Evolutionary conservation across 495 filamentous ascomycete species (phyloP), one percentile per base, ranked within the genome.

Genomic region (Parathielavia appendiculata): DNA sequence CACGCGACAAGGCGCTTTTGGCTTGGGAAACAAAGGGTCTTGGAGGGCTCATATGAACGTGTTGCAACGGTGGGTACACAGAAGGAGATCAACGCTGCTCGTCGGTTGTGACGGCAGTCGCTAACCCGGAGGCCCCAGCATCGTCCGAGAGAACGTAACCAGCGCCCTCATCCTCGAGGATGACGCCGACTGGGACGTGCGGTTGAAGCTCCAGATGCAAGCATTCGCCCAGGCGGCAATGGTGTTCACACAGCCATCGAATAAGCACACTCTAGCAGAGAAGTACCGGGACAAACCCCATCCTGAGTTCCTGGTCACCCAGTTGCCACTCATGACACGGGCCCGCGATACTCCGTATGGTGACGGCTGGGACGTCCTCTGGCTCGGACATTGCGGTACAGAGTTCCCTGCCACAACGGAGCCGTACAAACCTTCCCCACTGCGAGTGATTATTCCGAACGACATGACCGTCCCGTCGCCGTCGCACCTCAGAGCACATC

Each of bases 311-410:
- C 46, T 35, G 4, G 12, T 63, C 11, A 11, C 23, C 0, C 30
- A 51, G 5, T 1, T 63, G 3, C 61, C 22, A 11, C 2, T 9
- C 49, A 40, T 48, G 14, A 43, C 49, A 11, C 51, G 12, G 0
- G 51, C 57, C 39, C 52, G 16, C 5, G 12, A 57, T 6, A 54
- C 57, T 2, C 68, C 67, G 3, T 81, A 77, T 59, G 77, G 78
- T 5, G 69, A 74, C 30, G 60, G 62, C 40, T 81, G 76, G 78
- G 79, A 81, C 61, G 56, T 80, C 26, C 65, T 80, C 16, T 80
- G 75, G 77, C 72, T 80, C 0, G 78, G 78, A 30, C 76, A 76
- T 62, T 79, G 77, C 64, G 76, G 77, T 23, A 75, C 71, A 8
- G 65, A 73, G 17, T 68, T 80, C 16, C 75, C 77, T 1, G 34